These are phyloP conservation scores for Fusarium continuum DNA, from an alignment of 2,329 filamentous ascomycete species.

Conservation along the genomic window DNA sequence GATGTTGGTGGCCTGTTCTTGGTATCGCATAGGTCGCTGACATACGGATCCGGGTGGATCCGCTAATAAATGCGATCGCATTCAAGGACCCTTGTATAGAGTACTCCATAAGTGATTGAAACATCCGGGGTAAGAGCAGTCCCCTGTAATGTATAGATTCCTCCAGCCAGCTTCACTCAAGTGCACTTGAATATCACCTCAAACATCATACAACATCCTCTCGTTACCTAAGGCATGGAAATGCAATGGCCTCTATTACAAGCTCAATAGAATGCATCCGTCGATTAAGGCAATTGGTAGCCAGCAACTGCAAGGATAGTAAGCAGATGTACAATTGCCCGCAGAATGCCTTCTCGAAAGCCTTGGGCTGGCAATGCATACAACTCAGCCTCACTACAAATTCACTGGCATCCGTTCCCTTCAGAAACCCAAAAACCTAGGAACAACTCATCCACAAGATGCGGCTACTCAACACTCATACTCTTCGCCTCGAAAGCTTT, in stretches of 20 bases:
- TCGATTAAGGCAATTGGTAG: too few species aligned
- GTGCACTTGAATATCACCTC: too few species aligned
- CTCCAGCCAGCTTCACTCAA: neutral
- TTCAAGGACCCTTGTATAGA: constrained; percentile 5
- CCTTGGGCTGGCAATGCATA: neutral
- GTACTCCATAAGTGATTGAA: neutral
- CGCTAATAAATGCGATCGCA: constrained; percentile 32
- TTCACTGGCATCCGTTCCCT: neutral
- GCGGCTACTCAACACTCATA: constrained; percentile 43
- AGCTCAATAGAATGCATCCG: too few species aligned
- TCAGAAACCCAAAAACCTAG: neutral
- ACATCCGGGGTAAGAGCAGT: neutral
- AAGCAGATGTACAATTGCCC: neutral
- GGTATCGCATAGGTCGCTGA: neutral
- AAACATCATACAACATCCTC: too few species aligned
- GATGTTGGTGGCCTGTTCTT: neutral
- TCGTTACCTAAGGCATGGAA: too few species aligned
- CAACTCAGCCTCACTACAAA: neutral
- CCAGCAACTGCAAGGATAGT: too few species aligned
- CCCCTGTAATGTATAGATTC: neutral
- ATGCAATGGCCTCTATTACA: too few species aligned
- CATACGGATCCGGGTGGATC: neutral
- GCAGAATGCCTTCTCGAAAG: constrained; percentile 1
- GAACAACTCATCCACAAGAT: constrained; percentile 16
- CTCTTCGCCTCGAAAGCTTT: constrained; percentile 36